Conservation (phyloP, 2,329 filamentous ascomycete species). For the Botrytis porri region DNA sequence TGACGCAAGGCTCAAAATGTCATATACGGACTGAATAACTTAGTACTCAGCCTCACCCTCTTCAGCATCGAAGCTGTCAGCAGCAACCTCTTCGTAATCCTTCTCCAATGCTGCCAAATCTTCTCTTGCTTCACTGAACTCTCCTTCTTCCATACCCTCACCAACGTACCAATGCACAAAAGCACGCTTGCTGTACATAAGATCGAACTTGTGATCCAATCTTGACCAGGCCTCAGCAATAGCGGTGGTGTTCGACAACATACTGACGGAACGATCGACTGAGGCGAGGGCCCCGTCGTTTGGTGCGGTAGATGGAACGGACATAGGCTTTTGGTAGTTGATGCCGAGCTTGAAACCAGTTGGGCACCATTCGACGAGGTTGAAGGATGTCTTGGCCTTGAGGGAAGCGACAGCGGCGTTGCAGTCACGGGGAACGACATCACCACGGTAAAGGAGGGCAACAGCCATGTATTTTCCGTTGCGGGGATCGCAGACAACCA, state of each 20-base stretch:
- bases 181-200: slow-evolving; percentile 67
- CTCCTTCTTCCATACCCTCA: slow-evolving; percentile 68
- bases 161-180: slow-evolving; percentile 72
- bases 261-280: slow-evolving; percentile 55
- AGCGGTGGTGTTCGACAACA: slow-evolving; percentile 66
- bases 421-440: slow-evolving; percentile 62
- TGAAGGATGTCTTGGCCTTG: slow-evolving; percentile 63
- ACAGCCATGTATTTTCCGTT: slow-evolving; percentile 70
- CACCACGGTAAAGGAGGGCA: slow-evolving; percentile 63
- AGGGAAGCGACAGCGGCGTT: slow-evolving; percentile 55
- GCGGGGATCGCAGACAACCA: slow-evolving; percentile 63
- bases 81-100: slow-evolving; percentile 63
- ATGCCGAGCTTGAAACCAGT: slow-evolving; percentile 69
- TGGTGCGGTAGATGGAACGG: slow-evolving; percentile 44
- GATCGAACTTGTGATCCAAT: slow-evolving; percentile 65
- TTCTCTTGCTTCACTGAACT: slow-evolving; percentile 64
- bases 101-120: slow-evolving; percentile 63
- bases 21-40: slow-evolving; percentile 2
- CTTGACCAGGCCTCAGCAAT: slow-evolving; percentile 64
- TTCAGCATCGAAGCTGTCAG: slow-evolving; percentile 50
- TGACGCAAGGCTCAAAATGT: slow-evolving; percentile 14
- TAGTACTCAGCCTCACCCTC: slow-evolving; percentile 45
- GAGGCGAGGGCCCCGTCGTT: slow-evolving; percentile 49
- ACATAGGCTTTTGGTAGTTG: slow-evolving; percentile 59
- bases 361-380: slow-evolving; percentile 66